Evolutionary conservation across 495 filamentous ascomycete genomes (phyloP).

Genomic region (Rhypophila decipiens): DNA sequence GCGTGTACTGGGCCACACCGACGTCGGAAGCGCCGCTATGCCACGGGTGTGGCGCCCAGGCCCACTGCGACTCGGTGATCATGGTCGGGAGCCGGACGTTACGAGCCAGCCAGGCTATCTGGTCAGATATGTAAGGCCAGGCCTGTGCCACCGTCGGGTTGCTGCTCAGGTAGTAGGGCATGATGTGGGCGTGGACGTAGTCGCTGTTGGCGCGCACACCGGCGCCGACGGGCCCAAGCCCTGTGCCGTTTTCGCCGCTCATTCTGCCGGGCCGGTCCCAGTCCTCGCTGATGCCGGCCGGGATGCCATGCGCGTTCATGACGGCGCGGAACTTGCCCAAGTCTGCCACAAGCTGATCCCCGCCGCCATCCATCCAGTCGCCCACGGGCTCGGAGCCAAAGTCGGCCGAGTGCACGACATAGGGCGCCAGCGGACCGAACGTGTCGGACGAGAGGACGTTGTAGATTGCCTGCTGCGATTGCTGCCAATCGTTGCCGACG

Average conservation of each 20-base stretch:
- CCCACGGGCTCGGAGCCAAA: not conserved
- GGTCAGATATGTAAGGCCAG: not conserved
- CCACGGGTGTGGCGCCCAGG: not conserved
- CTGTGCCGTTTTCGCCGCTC: not conserved
- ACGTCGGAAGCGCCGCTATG: not conserved
- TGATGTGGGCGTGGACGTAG: not conserved
- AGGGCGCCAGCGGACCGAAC: not conserved
- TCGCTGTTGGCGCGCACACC: not conserved
- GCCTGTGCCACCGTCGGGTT: not conserved
- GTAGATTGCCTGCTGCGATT: not conserved
- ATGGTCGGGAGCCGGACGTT: not conserved
- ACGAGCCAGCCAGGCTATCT: not conserved
- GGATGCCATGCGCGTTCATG: not conserved
- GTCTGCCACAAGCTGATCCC: not conserved
- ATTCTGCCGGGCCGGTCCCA: not conserved
- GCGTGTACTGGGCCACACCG: not conserved
- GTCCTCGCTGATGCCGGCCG: not conserved
- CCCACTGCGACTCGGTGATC: not conserved
- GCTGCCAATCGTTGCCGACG: not conserved
- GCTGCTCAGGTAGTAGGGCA: not conserved
- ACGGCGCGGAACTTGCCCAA: not conserved
- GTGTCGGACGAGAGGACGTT: not conserved
- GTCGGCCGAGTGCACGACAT: not conserved
- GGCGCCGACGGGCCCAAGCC: not conserved
- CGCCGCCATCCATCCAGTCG: not conserved